Base-by-base conservation (phyloP, 345 rosid species). In the Excoecaria agallocha region DNA sequence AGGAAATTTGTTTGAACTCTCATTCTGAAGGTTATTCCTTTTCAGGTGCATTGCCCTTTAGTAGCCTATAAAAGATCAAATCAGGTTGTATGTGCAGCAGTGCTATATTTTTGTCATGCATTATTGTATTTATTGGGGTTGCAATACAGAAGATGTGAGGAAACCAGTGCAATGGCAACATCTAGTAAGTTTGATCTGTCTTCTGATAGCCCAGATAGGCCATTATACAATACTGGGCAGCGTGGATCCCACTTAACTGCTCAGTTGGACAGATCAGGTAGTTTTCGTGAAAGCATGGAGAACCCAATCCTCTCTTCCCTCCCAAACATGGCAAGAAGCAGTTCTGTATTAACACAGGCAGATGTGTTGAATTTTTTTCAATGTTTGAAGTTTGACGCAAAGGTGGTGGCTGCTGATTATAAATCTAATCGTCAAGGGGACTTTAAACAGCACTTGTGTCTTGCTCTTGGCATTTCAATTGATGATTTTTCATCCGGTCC, bases 111-210 rank as follows among this genome's bases (percentile, higher is more conserved):
- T 86, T 87, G 91, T 89, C 87, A 89, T 88, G 97, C 87, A 71
- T 87, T 82, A 78, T 85, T 84, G 89, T 74, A 77, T 82, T 81
- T 84, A 72, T 80, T 79, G 80, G 87, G 78, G 77, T 82, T 77
- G 79, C 85, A 81, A 87, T 72, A 78, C 76, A 78, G 84, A 77
- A 82, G 83, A 81, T 82, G 87, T 72, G 68, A 79, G 76, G 66
- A 84, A 82, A 78, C 80, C 84, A 82, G 85, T 87, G 84, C 85
- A 79, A 89, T 89, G 94, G 89, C 97, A 68, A 88, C 88, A 79
- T 86, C 98, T 78, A 91, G 93, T 84, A 92, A 90, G 87, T 89
- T 89, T 72, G 99, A 91, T 80, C 82, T 78, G 82, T 85, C 98
- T 81, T 90, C 97, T 81, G 87, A 87, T 83, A 90, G 94, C 78